These are phyloP conservation scores for Mycena leptocephala DNA, from an alignment of 768 basidiomycete species.

Conservation along the genomic window DNA sequence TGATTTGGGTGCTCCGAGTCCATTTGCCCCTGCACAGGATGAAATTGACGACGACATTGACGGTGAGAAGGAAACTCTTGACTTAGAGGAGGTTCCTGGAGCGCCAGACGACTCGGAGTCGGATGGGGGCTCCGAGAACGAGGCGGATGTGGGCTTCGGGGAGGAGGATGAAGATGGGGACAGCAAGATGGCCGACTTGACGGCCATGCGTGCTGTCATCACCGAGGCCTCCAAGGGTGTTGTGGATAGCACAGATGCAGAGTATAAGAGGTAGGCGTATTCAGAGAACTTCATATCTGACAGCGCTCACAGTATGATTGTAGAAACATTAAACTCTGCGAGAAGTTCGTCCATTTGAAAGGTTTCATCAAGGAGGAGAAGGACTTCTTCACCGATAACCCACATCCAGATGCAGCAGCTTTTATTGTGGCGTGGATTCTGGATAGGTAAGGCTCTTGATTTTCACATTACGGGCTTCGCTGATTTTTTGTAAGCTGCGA, in stretches of 20 bases:
- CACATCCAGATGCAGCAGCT: conserved; percentile 32
- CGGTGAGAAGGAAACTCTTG: conserved; percentile 21
- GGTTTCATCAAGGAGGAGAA: conserved; percentile 34
- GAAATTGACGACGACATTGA: conserved; percentile 31
- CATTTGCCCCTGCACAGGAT: background rate
- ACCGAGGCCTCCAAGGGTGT: background rate
- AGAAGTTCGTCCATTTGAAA: conserved; percentile 32
- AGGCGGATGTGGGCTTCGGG: background rate
- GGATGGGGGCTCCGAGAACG: background rate
- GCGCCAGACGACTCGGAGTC: conserved; percentile 12
- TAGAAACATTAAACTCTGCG: conserved; percentile 38
- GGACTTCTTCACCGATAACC: conserved; percentile 36
- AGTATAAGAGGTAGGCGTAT: background rate
- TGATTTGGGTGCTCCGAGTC: background rate
- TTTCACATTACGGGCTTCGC: background rate
- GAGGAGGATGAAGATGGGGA: conserved; percentile 34
- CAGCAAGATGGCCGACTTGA: conserved; percentile 2
- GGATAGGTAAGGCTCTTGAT: conserved; percentile 24
- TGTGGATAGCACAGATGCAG: background rate
- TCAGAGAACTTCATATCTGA: background rate
- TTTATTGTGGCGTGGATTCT: conserved; percentile 51
- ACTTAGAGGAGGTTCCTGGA: background rate
- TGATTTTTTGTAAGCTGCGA: conserved; percentile 42
- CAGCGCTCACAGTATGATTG: background rate
- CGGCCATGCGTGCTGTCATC: conserved; percentile 27